Conservation (phyloP, 176 grass and related monocot genomes). For the Pharus latifolius region DNA sequence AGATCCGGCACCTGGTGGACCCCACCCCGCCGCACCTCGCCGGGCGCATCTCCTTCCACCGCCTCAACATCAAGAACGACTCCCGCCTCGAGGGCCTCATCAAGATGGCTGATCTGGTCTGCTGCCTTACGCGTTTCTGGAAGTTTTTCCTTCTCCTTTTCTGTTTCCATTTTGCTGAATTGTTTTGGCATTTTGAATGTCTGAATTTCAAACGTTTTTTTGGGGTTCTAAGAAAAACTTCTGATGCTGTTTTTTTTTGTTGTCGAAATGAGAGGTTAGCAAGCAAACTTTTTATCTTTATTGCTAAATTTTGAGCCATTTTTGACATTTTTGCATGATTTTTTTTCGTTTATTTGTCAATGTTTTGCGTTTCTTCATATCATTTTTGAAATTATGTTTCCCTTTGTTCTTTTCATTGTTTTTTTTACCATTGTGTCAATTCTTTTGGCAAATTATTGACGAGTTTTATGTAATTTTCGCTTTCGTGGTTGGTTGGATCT, state of each 20-base stretch:
- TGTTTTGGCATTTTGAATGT: too few species aligned
- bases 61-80: conserved; percentile 97
- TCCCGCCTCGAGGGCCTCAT: conserved; percentile 85
- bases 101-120: conserved; percentile 91
- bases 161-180: background rate
- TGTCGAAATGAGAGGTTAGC: too few species aligned
- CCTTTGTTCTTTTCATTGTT: background rate
- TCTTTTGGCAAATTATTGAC: background rate
- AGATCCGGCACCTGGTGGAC: conserved; percentile 96
- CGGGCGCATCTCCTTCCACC: conserved; percentile 82
- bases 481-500: conserved; percentile 16
- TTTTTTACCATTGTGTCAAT: background rate
- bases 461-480: background rate
- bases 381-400: background rate
- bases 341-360: background rate
- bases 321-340: too few species aligned
- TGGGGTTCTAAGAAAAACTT: too few species aligned
- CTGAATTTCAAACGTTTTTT: too few species aligned
- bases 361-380: background rate
- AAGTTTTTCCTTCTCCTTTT: background rate
- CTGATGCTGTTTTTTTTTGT: too few species aligned
- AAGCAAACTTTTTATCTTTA: too few species aligned
- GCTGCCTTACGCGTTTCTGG: too few species aligned
- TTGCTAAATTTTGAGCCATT: too few species aligned
- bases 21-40: conserved; percentile 38